Evolutionary conservation across 441 rosid species (phyloP), one percentile per base, ranked within the genome.

Genomic region (Raphanus hybrid): DNA sequence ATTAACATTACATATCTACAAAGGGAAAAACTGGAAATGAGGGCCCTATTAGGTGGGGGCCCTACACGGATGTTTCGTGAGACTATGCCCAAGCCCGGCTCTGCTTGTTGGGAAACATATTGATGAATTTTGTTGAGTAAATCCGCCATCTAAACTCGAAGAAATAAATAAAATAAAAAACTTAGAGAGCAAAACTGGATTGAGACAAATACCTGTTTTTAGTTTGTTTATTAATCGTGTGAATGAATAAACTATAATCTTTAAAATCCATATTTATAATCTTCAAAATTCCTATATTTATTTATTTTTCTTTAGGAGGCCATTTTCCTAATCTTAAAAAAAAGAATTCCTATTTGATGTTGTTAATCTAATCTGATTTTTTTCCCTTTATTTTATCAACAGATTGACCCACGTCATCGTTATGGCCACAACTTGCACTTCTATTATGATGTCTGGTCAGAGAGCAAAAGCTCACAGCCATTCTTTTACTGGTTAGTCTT

Each of bases 351-450:
- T 11, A 6, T 58, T 29, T 23, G 9, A 4, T 58, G 16, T 9
- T 29, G 26, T 58, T 35, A 18, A 23, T 55, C 29, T 32, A n/a
- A 20, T 26, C 64, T 72, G 23, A 73, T 60, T 10, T n/a, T 45
- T 9, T 15, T 32, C n/a, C 14, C 5, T 64, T 9, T 52, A 32
- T 73, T 58, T 34, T 12, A 67, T 65, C n/a, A 52, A 27, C 78
- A 86, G 92, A 88, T 86, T 77, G 92, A 88, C 70, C 92, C 87
- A 16, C 82, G 90, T 54, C 92, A 88, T 75, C 81, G 90, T 12
- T 86, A 86, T 70, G 90, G 92, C 5, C 90, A 86, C 84, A 85
- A 86, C 73, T 77, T 88, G 82, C 84, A 86, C 58, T 62, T 82
- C 75, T 88, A 88, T 73, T 84, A 84, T 35, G 76, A 79, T 14